Conservation (phyloP, 805 yeast species). For the Pichia californica region DNA sequence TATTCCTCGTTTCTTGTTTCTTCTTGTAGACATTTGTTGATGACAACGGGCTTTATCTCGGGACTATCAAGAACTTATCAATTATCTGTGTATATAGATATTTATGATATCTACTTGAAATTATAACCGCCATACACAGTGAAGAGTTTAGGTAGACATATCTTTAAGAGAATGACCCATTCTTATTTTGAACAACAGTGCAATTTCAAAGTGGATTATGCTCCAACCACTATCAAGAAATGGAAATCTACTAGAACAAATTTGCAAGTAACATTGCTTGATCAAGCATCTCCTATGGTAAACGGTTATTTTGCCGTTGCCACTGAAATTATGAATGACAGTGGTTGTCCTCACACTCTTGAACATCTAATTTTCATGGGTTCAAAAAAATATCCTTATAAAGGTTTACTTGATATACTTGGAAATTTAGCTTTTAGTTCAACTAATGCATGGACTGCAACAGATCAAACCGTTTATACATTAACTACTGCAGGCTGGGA, state of each 20-base stretch:
- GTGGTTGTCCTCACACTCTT: slow-evolving; percentile 92
- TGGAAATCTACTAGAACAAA: slow-evolving; percentile 81
- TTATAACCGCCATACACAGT: neutral
- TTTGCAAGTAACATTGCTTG: slow-evolving; percentile 67
- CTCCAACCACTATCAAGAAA: slow-evolving; percentile 63
- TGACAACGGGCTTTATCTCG: too few relatives aligned
- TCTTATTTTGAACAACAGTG: slow-evolving; percentile 37
- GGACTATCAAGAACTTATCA: too few relatives aligned
- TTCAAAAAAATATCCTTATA: slow-evolving; percentile 79
- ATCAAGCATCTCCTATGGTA: slow-evolving; percentile 80
- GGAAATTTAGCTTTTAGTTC: slow-evolving; percentile 79
- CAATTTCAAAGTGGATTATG: slow-evolving; percentile 62
- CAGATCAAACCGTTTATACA: slow-evolving; percentile 93
- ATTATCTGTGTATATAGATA: too few relatives aligned
- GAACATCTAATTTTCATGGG: slow-evolving; percentile 97
- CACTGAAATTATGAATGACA: slow-evolving; percentile 79
- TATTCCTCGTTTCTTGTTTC: too few relatives aligned
- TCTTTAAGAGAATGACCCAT: slow-evolving; percentile 13
- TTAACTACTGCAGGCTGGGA: slow-evolving; percentile 94
- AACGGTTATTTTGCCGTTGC: slow-evolving; percentile 96
- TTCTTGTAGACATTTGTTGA: too few relatives aligned
- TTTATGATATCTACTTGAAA: too few relatives aligned
- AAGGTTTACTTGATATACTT: slow-evolving; percentile 81
- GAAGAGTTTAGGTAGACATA: neutral
- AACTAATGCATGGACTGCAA: slow-evolving; percentile 96